Base-by-base conservation (phyloP, 2,329 filamentous ascomycete genomes). In the Aspergillus eucalypticola region DNA sequence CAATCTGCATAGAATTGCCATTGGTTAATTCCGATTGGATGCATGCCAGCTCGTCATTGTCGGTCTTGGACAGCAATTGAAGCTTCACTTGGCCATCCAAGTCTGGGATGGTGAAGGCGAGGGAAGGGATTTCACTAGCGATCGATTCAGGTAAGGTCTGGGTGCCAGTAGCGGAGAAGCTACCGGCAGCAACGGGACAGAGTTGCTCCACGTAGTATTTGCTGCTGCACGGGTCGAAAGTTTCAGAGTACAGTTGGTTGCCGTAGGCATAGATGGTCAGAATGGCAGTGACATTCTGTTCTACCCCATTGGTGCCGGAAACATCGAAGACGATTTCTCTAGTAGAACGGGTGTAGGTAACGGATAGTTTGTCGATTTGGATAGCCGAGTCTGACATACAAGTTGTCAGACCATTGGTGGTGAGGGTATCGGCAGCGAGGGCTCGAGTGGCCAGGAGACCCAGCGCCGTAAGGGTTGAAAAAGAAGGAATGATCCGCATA, bases 101-200 rank as follows among this genome's bases (percentile, higher is more conserved):
- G 73, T 99, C 93, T 53, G 95, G 95, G 32, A 99, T 83, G 62
- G 86, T 85, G 79, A 97, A 99, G 11, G 94, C 94, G 66, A 99
- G 96, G 2, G 86, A 80, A 1, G 95, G 95, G 42, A 99, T 94
- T 77, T 90, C 79, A 56, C 83, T 83, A 58, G 91, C 87, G 71
- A 88, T 94, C 62, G 87, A 71, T 0, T 84, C 77, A 15, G 92
- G 90, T 41, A 99, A 90, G 29, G 81, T 76, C 74, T 95, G 89
- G 3, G 78, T 79, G 50, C 92, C 94, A 46, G 80, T 78, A 7
- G 94, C 92, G 13, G 86, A 77, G 71, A 98, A 99, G 5, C 76
- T 78, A 23, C 91, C 90, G 3, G 82, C 80, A 11, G 93, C 92
- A 8, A 97, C 83, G 71, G 95, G 95, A 78, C 95, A 99, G 51